Evolutionary conservation across 148 eudicot genomes (phyloP).

Genomic region (Cornus suecica): DNA sequence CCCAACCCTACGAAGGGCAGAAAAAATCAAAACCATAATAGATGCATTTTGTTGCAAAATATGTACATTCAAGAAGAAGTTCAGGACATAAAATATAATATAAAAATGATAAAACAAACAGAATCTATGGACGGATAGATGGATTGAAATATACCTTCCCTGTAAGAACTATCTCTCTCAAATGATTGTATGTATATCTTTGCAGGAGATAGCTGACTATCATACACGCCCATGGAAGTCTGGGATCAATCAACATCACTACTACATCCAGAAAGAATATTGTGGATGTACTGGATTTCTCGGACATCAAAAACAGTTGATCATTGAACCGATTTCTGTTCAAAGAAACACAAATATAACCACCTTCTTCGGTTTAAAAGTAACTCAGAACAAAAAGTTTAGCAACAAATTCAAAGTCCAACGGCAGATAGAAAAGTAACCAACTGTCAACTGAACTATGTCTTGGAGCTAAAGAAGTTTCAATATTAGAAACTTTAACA

Average conservation of each 20-base stretch:
- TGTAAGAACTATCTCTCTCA: conserved; percentile 59
- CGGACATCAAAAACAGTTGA: conserved; percentile 39
- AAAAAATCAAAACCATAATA: background rate
- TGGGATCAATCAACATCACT: conserved; percentile 57
- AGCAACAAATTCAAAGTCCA: background rate
- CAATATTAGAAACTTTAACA: background rate
- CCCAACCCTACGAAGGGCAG: too few species aligned
- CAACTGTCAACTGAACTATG: background rate
- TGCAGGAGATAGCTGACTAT: conserved; percentile 54
- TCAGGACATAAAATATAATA: background rate
- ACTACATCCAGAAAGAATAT: conserved; percentile 57
- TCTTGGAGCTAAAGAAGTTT: background rate
- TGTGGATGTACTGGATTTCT: conserved; percentile 36
- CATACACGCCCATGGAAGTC: conserved; percentile 91
- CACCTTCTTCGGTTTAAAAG: background rate
- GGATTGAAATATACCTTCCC: conserved; percentile 50
- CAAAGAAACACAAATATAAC: conserved; percentile 7
- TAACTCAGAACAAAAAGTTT: background rate
- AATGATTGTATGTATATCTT: conserved; percentile 44
- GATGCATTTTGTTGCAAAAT: background rate
- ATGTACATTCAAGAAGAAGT: background rate
- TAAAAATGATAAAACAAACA: background rate
- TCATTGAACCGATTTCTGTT: conserved; percentile 62
- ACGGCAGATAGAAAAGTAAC: background rate
- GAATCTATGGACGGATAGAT: background rate